Evolutionary conservation across 2,329 filamentous ascomycete genomes (phyloP).

Genomic region (Cercospora zeae-maydis): DNA sequence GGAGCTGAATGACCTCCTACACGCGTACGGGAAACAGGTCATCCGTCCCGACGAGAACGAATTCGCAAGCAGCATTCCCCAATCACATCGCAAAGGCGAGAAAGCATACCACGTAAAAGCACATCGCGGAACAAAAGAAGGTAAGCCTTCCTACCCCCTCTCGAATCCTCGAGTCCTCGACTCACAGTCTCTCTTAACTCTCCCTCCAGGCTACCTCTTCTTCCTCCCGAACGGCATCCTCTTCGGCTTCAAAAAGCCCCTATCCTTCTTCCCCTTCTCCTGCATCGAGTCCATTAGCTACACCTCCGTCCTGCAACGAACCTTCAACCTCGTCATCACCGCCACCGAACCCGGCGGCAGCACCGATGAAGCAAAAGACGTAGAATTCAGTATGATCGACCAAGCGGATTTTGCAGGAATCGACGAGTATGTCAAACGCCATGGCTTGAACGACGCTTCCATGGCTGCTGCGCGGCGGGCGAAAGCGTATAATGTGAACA

Average conservation of each 20-base stretch:
- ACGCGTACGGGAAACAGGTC: constrained; percentile 45
- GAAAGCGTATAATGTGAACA: constrained; percentile 56
- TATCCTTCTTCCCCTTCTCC: constrained; percentile 60
- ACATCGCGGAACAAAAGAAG: constrained; percentile 63
- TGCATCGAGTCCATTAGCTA: constrained; percentile 59
- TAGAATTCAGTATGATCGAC: constrained; percentile 64
- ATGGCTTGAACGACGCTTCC: constrained; percentile 60
- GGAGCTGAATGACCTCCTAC: constrained; percentile 50
- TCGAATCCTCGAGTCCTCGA: neutral
- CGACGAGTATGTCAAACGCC: constrained; percentile 59
- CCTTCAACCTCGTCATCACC: constrained; percentile 61
- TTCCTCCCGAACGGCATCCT: constrained; percentile 59
- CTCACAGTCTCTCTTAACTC: constrained; percentile 5
- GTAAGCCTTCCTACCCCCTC: constrained; percentile 33
- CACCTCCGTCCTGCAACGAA: constrained; percentile 61
- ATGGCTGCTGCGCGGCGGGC: constrained; percentile 59
- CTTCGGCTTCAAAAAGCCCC: constrained; percentile 64
- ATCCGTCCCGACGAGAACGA: constrained; percentile 54
- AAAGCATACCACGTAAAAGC: constrained; percentile 63
- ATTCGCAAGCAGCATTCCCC: constrained; percentile 58
- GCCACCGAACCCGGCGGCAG: constrained; percentile 17
- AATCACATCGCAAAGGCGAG: constrained; percentile 60
- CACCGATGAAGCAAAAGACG: constrained; percentile 44
- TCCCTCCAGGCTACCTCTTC: constrained; percentile 56
- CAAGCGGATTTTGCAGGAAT: constrained; percentile 61